Base-by-base conservation (phyloP, 1,284 basidiomycete species). In the Schizophyllum amplum region DNA sequence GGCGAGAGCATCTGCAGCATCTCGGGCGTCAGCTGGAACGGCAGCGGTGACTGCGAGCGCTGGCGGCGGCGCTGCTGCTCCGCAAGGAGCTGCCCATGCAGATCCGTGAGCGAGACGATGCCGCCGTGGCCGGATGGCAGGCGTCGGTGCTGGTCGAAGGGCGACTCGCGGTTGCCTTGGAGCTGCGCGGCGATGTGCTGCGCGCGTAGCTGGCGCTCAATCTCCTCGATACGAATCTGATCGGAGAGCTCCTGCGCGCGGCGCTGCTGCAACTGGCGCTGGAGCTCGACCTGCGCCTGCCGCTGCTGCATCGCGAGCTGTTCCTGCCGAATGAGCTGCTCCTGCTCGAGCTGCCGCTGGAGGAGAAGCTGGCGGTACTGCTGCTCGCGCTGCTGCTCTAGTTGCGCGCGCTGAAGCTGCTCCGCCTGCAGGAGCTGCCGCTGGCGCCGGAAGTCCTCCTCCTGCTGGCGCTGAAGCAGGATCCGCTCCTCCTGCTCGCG, bases 191-290 rank as follows among this genome's bases (percentile, higher is more conserved):
- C 72, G 23, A 77, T 65, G 52, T 79, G 76, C 60, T 77, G 77
- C 3, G 74, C 70, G 47, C 75, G 73, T 60, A 83, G 72, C 58
- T 83, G 81, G 52, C 82, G 77, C 63, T 86, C 82, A 7, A 86
- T 67, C 61, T 86, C 83, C 61, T 86, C 80, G 57, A 82, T 72
- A 55, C 79, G 77, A 52, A 81, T 67, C 57, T 83, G 83, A 57
- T 87, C 83, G 61, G 83, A 80, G 52, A 83, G 68, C 63, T 83
- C 79, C 54, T 75, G 74, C 3, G 33, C 33, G 33, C 33, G 33
- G 33, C 33, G 33, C 47, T 59, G 53, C 53, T 55, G 61, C 27
- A 33, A 13, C 49, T 72, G 61, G 2, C 72, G 70, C 51, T 71
- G 66, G 52, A 74, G 69, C 53, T 78, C 74, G 53, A 78, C 76